A percentile compares a stretch with the other conserved stretches of the same genome.
Evolutionary conservation across 2,329 filamentous ascomycete species (phyloP).

Genomic region (Apiospora phragmitis): DNA sequence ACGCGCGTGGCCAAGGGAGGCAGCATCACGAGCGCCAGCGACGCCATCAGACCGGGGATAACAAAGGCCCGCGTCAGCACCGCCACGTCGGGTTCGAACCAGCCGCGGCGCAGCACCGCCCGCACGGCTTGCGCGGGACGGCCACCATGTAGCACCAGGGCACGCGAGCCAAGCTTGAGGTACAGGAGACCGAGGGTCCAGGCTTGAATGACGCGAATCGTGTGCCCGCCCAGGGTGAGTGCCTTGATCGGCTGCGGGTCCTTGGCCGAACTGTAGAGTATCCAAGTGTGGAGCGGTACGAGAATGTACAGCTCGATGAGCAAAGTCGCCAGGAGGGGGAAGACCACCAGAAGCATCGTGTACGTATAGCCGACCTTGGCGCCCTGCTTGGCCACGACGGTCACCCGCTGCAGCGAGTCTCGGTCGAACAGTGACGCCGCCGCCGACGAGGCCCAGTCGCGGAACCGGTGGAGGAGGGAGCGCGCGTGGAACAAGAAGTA

Average conservation of each 20-base stretch:
- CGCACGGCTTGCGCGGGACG: conserved; percentile 74
- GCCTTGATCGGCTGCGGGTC: conserved; percentile 28
- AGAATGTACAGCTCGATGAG: conserved; percentile 87
- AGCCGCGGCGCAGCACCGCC: conserved; percentile 72
- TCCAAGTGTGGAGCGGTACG: conserved; percentile 81
- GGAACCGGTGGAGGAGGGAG: conserved; percentile 35
- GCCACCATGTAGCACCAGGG: conserved; percentile 67
- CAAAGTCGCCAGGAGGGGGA: conserved; percentile 78
- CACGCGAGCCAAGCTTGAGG: conserved; percentile 73
- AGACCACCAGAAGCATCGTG: conserved; percentile 70
- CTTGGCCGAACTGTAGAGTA: conserved; percentile 41
- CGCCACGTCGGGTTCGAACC: conserved; percentile 73
- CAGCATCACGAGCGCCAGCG: conserved; percentile 54
- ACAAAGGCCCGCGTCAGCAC: conserved; percentile 85
- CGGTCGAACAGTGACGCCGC: conserved; percentile 30
- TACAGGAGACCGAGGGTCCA: conserved; percentile 95
- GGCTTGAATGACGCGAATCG: conserved; percentile 84
- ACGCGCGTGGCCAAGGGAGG: conserved; percentile 20
- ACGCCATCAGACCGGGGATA: conserved; percentile 69
- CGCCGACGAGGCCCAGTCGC: conserved; percentile 29
- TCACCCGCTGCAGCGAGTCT: conserved; percentile 30
- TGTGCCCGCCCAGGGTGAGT: conserved; percentile 51
- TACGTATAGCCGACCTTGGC: conserved; percentile 71
- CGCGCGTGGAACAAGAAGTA: conserved; percentile 61
- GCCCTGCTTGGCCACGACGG: conserved; percentile 32